Evolutionary conservation across 2,329 filamentous ascomycete genomes (phyloP).

Genomic region (Penicillium rolfsii): DNA sequence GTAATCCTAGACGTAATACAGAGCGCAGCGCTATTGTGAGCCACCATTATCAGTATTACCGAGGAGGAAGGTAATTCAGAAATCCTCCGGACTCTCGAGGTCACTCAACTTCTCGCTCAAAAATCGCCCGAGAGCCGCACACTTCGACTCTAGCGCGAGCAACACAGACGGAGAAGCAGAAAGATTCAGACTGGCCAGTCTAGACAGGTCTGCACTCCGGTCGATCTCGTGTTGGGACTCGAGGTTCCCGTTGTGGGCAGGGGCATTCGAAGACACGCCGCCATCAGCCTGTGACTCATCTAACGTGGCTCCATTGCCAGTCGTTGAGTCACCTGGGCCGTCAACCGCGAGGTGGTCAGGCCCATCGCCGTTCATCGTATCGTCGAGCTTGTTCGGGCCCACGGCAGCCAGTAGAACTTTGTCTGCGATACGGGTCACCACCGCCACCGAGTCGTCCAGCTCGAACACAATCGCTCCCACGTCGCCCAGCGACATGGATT

Average conservation of each 20-base stretch:
- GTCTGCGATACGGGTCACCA: slow-evolving; percentile 48
- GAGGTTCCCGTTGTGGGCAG: slow-evolving; percentile 31
- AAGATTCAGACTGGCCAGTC: slow-evolving; percentile 45
- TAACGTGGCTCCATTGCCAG: slow-evolving; percentile 14
- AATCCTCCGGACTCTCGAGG: slow-evolving; percentile 48
- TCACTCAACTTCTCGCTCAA: slow-evolving; percentile 46
- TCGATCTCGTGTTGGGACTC: slow-evolving; percentile 47
- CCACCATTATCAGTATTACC: background rate
- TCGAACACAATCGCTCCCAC: slow-evolving; percentile 51
- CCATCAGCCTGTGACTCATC: slow-evolving; percentile 21
- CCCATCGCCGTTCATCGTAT: slow-evolving; percentile 17
- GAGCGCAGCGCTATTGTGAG: background rate
- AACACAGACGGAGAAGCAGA: slow-evolving; percentile 44
- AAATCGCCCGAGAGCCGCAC: slow-evolving; percentile 46
- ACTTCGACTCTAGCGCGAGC: slow-evolving; percentile 48
- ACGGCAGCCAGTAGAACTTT: slow-evolving; percentile 49
- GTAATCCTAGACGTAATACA: background rate
- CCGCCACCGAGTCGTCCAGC: slow-evolving; percentile 45
- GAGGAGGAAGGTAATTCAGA: slow-evolving; percentile 26
- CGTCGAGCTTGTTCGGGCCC: slow-evolving; percentile 40
- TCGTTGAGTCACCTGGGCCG: background rate
- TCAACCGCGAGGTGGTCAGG: slow-evolving; percentile 13
- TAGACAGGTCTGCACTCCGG: slow-evolving; percentile 43
- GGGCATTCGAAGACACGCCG: slow-evolving; percentile 12
- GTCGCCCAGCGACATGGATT: slow-evolving; percentile 46